Base-by-base conservation (phyloP, 768 basidiomycete species). In the Megacollybia marginata region DNA sequence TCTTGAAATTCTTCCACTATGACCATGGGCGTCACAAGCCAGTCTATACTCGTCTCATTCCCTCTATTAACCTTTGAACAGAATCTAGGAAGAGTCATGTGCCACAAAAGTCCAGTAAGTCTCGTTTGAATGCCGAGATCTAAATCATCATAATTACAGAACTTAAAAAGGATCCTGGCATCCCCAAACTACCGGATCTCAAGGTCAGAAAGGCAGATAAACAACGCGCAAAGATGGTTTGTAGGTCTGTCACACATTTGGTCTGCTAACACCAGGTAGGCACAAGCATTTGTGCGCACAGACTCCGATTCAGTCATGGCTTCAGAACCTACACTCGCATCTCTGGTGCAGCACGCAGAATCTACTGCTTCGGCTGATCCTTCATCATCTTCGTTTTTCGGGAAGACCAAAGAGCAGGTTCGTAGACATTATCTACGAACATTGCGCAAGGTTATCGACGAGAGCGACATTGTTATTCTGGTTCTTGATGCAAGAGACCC, bases 401-500 rank as follows among this genome's bases (percentile, higher is more conserved):
- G 58, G 8, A 84, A 77, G 62, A 85, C 81, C 7, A 85, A 77
- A 55, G 83, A 87, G 56, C 86, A 88, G 54, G 62, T 82, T 23
- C 79, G 85, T 31, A 75, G 78, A 48, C 76, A 89, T 57, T 90
- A 92, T 59, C 69, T 94, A 44, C 81, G 87, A 35, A 75, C 85
- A 1, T 66, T 98, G 19, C 83, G 92, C 67, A 92, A 89, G 68
- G 95, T 99, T 42, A 86, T 98, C 52, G 93, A 96, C 55, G 76
- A 93, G 59, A 85, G 88, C 55, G 94, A 98, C 62, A 88, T 99
- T 32, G 68, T 98, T 46, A 74, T 98, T 42, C 84, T 88, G 33
- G 89, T 92, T 0, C 74, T 98, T 13, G 96, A 98, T 67, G 94
- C 94, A 1, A 74, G 95, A 36, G 95, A 98, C 70, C 95, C 96